A percentile compares a stretch with the other conserved stretches of the same genome.
These are phyloP conservation scores for Boletus sp. DNA, from an alignment of 768 basidiomycete species.

Conservation along the genomic window DNA sequence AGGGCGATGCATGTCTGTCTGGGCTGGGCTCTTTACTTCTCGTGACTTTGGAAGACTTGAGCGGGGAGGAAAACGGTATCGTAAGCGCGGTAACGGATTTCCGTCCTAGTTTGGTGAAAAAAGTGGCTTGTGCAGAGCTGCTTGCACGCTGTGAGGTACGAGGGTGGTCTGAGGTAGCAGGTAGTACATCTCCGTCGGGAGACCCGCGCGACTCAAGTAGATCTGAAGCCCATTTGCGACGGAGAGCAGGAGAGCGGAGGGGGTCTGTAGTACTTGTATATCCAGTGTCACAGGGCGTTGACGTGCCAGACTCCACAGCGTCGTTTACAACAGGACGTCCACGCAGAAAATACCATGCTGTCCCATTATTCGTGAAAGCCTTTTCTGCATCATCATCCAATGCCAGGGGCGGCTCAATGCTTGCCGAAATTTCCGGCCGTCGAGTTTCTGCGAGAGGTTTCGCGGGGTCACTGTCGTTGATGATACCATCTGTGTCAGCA, in stretches of 20 bases:
- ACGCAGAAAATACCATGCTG: conserved; percentile 54
- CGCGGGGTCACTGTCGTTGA: conserved; percentile 23
- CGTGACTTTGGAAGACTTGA: conserved; percentile 21
- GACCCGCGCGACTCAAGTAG: conserved; percentile 35
- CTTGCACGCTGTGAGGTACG: conserved; percentile 7
- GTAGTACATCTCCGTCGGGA: conserved; percentile 13
- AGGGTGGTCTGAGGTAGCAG: conserved; percentile 6
- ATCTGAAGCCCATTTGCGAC: conserved; percentile 49
- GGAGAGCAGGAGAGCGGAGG: conserved; percentile 40
- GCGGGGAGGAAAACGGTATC: conserved; percentile 34
- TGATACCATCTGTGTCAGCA: conserved; percentile 20
- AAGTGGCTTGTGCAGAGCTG: conserved; percentile 27
- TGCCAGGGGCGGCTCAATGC: conserved; percentile 57
- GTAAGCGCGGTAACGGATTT: conserved; percentile 46
- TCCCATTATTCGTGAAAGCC: conserved; percentile 55
- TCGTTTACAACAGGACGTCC: conserved; percentile 34
- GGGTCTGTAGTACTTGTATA: conserved; percentile 35
- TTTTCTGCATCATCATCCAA: conserved; percentile 80
- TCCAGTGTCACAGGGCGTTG: conserved; percentile 32
- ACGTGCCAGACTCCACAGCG: conserved; percentile 31
- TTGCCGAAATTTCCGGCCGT: conserved; percentile 24
- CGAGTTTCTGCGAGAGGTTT: conserved; percentile 26
- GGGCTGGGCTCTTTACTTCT: conserved; percentile 28
- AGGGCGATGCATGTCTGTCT: conserved; percentile 37
- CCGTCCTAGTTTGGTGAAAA: conserved; percentile 43